These are phyloP conservation scores for Leccinum broughii DNA, from an alignment of 768 basidiomycete species.

Conservation along the genomic window DNA sequence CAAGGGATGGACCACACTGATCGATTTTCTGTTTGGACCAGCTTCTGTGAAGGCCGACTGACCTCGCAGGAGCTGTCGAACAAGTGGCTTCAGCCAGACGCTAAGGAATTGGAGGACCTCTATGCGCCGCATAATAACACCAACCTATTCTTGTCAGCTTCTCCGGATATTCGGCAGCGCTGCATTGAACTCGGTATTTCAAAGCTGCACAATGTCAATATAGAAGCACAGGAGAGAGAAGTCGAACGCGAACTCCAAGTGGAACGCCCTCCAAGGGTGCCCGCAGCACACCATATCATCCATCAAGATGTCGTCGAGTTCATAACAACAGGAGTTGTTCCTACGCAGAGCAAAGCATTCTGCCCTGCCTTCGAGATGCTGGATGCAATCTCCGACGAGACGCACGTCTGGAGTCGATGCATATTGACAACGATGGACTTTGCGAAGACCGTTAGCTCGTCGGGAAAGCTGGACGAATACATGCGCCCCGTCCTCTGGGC, in stretches of 20 bases:
- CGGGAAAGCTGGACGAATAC: neutral
- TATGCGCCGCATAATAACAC: neutral
- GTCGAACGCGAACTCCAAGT: neutral
- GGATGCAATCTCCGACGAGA: neutral
- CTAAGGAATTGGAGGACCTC: constrained; percentile 35
- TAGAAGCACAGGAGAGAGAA: constrained; percentile 49
- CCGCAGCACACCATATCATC: constrained; percentile 1
- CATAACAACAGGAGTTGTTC: neutral
- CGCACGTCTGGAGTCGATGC: neutral
- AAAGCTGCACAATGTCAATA: constrained; percentile 7
- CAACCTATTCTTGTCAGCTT: neutral
- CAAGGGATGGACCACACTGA: constrained; percentile 41
- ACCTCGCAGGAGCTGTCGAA: constrained; percentile 10
- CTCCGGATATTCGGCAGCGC: constrained; percentile 28
- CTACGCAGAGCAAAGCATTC: neutral
- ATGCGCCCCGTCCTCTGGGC: neutral
- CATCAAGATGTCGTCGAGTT: neutral
- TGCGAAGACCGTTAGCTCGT: constrained; percentile 2
- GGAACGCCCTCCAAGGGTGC: neutral
- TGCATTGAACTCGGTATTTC: constrained; percentile 30
- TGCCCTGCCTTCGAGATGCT: neutral
- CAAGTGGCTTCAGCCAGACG: constrained; percentile 44
- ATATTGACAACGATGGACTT: neutral
- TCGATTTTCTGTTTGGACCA: constrained; percentile 27
- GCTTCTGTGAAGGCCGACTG: constrained; percentile 12